These are phyloP conservation scores for Coniosporium tulheliwenetii DNA, from an alignment of 2,329 filamentous ascomycete genomes.

Conservation along the genomic window DNA sequence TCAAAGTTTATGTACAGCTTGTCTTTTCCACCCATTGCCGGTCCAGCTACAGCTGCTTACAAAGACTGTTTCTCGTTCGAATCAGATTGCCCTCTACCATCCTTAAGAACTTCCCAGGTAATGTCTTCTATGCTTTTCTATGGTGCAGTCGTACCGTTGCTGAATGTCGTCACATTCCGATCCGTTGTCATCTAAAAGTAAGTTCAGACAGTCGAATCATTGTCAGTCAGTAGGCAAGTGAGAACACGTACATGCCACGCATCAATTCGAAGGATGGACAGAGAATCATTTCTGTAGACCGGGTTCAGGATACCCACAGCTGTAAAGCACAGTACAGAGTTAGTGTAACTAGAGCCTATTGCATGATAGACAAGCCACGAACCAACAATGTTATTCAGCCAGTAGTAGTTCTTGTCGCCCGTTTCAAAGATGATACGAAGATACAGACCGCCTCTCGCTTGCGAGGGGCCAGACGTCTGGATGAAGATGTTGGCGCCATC, in stretches of 20 bases:
- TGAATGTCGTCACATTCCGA: not conserved
- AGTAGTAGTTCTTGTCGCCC: constrained; percentile 16
- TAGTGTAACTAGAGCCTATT: not conserved
- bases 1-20: no score
- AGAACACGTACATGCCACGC: constrained; percentile 12
- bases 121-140: no score
- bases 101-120: no score
- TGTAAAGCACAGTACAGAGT: not conserved
- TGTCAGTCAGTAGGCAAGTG: not conserved
- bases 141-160: not conserved
- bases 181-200: not conserved
- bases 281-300: constrained; percentile 5
- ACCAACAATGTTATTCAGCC: constrained; percentile 21
- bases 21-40: no score
- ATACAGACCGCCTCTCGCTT: constrained; percentile 13
- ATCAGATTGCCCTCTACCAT: no score
- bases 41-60: no score
- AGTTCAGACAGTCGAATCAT: not conserved
- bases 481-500: constrained; percentile 19
- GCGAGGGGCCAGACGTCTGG: constrained; percentile 15
- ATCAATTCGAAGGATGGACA: constrained; percentile 10
- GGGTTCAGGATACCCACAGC: constrained; percentile 7
- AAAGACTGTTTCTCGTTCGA: no score
- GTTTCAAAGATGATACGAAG: constrained; percentile 19
- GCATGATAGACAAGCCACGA: not conserved